Conservation (phyloP, 225 moss, liverwort and hornwort genomes). For the Anthoceros angustus region DNA sequence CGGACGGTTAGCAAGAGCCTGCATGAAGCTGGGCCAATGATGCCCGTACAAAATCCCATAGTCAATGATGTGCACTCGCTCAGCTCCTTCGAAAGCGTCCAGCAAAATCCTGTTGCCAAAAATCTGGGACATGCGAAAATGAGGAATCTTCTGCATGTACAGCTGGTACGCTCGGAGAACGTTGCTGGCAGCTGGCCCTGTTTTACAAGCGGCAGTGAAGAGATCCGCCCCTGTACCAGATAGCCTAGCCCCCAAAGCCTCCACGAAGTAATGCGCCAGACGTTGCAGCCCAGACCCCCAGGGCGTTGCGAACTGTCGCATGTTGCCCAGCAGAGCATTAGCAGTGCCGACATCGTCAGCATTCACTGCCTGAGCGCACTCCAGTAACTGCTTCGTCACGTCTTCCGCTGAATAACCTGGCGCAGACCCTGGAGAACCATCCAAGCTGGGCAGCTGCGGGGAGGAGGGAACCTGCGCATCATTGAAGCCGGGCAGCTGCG, state of each 20-base stretch:
- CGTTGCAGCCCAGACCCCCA: background rate
- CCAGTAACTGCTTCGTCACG: background rate
- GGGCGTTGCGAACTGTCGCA: slow-evolving; percentile 1
- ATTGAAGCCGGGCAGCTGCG: background rate
- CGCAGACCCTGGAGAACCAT: too few relatives aligned
- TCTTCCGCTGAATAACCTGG: background rate
- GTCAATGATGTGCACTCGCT: slow-evolving; percentile 5
- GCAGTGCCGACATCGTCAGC: background rate
- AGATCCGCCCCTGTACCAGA: slow-evolving; percentile 1
- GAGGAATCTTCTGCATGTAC: background rate
- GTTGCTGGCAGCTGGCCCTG: background rate
- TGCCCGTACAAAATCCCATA: background rate
- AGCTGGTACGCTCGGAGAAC: background rate
- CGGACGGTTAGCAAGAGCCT: background rate
- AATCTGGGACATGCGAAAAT: background rate
- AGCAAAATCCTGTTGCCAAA: background rate
- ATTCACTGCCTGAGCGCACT: slow-evolving; percentile 7
- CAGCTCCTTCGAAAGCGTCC: slow-evolving; percentile 8
- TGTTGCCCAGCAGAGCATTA: background rate
- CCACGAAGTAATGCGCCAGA: background rate
- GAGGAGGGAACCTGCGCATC: background rate
- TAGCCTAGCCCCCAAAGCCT: background rate
- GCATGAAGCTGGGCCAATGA: slow-evolving; percentile 8
- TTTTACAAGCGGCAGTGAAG: background rate
- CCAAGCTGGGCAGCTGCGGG: background rate